A percentile compares a stretch with the other conserved stretches of the same genome.
Evolutionary conservation across 805 yeast genomes (phyloP).

Genomic region (Wickerhamiella australiensis): DNA sequence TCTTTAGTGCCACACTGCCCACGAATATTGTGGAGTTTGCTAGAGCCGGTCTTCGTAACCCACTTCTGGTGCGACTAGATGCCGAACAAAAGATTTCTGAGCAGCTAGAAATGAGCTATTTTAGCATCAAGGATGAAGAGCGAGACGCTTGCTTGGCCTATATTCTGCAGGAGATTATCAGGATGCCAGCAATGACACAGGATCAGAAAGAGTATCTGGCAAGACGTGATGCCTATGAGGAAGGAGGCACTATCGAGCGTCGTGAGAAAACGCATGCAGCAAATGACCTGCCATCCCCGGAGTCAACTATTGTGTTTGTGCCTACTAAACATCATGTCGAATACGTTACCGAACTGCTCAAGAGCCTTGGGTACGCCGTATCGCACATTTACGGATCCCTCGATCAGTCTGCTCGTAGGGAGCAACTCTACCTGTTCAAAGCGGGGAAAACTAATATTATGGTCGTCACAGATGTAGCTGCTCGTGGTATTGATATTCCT

Average conservation of each 20-base stretch:
- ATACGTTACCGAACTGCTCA: slow-evolving; percentile 59
- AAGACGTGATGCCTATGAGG: slow-evolving; percentile 41
- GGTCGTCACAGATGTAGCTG: slow-evolving; percentile 89
- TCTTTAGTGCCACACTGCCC: slow-evolving; percentile 93
- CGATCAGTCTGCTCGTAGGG: slow-evolving; percentile 88
- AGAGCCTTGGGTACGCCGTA: slow-evolving; percentile 69
- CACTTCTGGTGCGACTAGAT: slow-evolving; percentile 84
- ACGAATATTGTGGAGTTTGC: slow-evolving; percentile 89
- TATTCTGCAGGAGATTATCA: slow-evolving; percentile 70
- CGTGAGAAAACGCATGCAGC: slow-evolving; percentile 62
- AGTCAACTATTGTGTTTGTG: slow-evolving; percentile 84
- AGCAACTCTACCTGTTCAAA: slow-evolving; percentile 75
- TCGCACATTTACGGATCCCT: slow-evolving; percentile 89
- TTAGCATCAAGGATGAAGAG: slow-evolving; percentile 70
- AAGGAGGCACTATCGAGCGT: slow-evolving; percentile 29
- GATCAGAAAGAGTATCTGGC: slow-evolving; percentile 51
- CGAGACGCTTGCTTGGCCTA: slow-evolving; percentile 76
- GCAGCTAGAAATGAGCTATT: slow-evolving; percentile 71
- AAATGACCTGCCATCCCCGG: slow-evolving; percentile 67
- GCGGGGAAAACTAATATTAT: slow-evolving; percentile 72
- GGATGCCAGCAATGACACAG: slow-evolving; percentile 65
- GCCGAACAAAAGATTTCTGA: slow-evolving; percentile 86
- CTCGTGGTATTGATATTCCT: slow-evolving; percentile 98
- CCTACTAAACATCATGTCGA: slow-evolving; percentile 98
- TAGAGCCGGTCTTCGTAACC: slow-evolving; percentile 87